Percentiles rank a stretch among this genome's conserved stretches.
Conservation (phyloP, 345 rosid species). For the Euphorbia pulcherrima region DNA sequence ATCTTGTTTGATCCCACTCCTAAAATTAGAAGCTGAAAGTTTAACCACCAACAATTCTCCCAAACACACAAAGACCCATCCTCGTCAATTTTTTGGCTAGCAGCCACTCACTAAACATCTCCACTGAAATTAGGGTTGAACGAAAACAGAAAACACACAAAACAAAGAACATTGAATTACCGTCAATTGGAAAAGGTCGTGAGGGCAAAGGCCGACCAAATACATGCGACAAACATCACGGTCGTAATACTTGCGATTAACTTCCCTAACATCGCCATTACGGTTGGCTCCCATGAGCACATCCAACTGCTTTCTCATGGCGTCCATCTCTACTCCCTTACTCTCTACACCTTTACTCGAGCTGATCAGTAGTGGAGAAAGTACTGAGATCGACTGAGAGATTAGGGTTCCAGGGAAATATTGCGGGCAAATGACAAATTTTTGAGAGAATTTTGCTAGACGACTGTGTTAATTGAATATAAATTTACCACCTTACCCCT, state of each 20-base stretch:
- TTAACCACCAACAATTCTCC: background rate
- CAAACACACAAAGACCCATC: background rate
- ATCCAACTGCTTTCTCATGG: conserved; percentile 97
- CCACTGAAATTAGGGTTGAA: background rate
- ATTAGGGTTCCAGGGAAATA: conserved; percentile 15
- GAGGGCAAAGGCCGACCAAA: conserved; percentile 96
- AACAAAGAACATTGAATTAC: conserved; percentile 15
- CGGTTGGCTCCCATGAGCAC: conserved; percentile 99
- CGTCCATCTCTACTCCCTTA: conserved; percentile 56
- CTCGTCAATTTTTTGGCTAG: background rate
- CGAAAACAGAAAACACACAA: background rate
- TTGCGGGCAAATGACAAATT: background rate
- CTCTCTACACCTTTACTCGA: conserved; percentile 4
- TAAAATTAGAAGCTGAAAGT: background rate
- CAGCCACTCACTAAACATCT: background rate
- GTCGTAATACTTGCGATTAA: conserved; percentile 96
- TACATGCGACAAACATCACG: conserved; percentile 97
- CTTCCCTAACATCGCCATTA: conserved; percentile 95
- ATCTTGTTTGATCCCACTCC: too few species aligned
- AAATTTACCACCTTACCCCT: conserved; percentile 6
- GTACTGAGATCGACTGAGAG: background rate
- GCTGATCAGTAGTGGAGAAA: background rate
- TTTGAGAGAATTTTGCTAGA: background rate
- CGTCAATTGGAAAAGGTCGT: conserved; percentile 96
- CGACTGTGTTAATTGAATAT: background rate